Evolutionary conservation across 345 rosid genomes (phyloP).

Genomic region (Firmiana major): DNA sequence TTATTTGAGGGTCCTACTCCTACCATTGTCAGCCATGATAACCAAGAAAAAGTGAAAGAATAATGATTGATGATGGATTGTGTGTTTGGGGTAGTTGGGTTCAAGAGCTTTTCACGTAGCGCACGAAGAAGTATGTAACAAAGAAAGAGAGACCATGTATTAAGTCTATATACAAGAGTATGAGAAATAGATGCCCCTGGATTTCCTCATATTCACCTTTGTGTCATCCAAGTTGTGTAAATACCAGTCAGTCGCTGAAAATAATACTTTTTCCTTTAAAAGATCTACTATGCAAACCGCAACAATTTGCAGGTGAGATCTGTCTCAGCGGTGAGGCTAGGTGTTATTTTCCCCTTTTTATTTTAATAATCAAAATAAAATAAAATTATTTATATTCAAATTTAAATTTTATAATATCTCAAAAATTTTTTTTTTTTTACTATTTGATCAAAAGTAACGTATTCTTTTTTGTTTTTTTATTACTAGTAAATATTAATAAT

Average conservation of each 20-base stretch:
- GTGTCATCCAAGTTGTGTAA: neutral
- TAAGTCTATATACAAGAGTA: neutral
- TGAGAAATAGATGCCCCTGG: neutral
- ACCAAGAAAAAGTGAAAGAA: slow-evolving; percentile 1
- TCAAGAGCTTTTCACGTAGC: slow-evolving; percentile 13
- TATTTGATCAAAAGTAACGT: too few relatives aligned
- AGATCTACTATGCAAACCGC: neutral
- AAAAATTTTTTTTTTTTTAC: too few relatives aligned
- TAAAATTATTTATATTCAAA: too few relatives aligned
- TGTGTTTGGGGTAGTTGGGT: neutral
- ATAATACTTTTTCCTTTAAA: neutral
- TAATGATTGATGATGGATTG: neutral
- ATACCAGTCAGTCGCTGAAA: neutral
- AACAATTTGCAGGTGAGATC: neutral
- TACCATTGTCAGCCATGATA: slow-evolving; percentile 53
- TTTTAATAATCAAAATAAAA: too few relatives aligned
- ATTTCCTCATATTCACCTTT: neutral
- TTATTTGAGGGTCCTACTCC: slow-evolving; percentile 22
- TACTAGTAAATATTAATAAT: too few relatives aligned
- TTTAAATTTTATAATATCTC: too few relatives aligned
- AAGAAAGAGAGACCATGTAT: too few relatives aligned
- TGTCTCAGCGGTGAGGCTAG: neutral
- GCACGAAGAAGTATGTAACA: neutral
- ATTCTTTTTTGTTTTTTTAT: too few relatives aligned
- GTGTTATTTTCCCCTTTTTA: too few relatives aligned